These are phyloP conservation scores for Vicia villosa DNA, from an alignment of 306 rosid genomes.

Conservation along the genomic window DNA sequence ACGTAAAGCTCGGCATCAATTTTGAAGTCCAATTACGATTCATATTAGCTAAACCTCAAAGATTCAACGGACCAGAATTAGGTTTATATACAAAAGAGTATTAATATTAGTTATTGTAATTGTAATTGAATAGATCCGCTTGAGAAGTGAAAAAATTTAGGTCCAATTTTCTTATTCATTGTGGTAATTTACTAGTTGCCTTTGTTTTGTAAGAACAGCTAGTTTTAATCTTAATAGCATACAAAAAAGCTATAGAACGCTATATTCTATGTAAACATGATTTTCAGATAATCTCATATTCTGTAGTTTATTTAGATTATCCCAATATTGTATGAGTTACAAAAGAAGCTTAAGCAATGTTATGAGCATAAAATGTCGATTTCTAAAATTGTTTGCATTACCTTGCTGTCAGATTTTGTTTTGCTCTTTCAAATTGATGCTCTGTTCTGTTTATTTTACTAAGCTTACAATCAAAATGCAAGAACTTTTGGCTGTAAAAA, in stretches of 20 bases:
- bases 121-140: constrained; percentile 45
- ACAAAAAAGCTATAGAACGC: constrained; percentile 25
- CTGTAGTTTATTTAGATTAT: constrained; percentile 1
- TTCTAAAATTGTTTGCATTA: constrained; percentile 3
- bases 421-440: not conserved
- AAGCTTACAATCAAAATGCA: not conserved
- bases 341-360: not conserved
- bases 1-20: constrained; percentile 49
- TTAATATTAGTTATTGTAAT: constrained; percentile 47
- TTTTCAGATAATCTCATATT: constrained; percentile 6
- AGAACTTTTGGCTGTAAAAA: not conserved
- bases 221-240: constrained; percentile 22
- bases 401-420: constrained; percentile 6
- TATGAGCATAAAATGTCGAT: not conserved
- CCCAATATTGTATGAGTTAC: constrained; percentile 2
- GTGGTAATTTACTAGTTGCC: constrained; percentile 7
- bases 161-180: constrained; percentile 24
- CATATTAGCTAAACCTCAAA: constrained; percentile 29
- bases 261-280: constrained; percentile 30
- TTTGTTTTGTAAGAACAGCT: constrained; percentile 19
- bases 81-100: constrained; percentile 37
- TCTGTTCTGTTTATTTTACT: not conserved
- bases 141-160: constrained; percentile 21
- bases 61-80: constrained; percentile 42
- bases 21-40: constrained; percentile 43